Conservation (phyloP, 2,329 filamentous ascomycete species). For the Herpotrichia juniperi region DNA sequence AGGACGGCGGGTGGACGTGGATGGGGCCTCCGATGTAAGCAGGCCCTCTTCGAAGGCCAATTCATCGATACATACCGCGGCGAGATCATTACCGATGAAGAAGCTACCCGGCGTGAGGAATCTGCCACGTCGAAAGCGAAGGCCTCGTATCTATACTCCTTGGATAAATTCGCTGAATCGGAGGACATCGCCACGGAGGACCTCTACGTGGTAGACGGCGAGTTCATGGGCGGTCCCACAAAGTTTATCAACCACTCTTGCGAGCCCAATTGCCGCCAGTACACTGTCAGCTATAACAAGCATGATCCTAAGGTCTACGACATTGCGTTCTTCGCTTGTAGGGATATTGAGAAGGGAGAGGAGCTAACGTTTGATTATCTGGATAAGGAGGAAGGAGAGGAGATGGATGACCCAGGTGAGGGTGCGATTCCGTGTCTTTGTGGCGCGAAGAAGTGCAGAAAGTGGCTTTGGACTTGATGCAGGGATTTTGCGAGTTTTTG, state of each 20-base stretch:
- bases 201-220: constrained; percentile 64
- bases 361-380: constrained; percentile 84
- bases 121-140: constrained; percentile 63
- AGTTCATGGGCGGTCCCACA: constrained; percentile 78
- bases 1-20: constrained; percentile 70
- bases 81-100: constrained; percentile 55
- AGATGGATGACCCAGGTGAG: constrained; percentile 53
- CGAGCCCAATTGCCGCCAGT: constrained; percentile 78
- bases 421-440: constrained; percentile 59
- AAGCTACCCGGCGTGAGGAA: constrained; percentile 70
- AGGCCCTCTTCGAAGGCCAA: constrained; percentile 71
- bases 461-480: constrained; percentile 67
- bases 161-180: constrained; percentile 79
- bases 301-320: constrained; percentile 77
- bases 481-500: too few relatives aligned
- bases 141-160: constrained; percentile 77
- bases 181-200: constrained; percentile 53
- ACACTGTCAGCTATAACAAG: constrained; percentile 78
- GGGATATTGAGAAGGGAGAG: constrained; percentile 67
- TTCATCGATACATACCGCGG: constrained; percentile 83
- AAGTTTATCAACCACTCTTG: constrained; percentile 86
- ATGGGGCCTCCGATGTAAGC: constrained; percentile 74
- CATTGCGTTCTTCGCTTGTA: constrained; percentile 75
- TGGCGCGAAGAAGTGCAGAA: constrained; percentile 69
- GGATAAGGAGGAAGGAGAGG: constrained; percentile 64